Base-by-base conservation (phyloP, 805 yeast species). In the Starmerella geochares region DNA sequence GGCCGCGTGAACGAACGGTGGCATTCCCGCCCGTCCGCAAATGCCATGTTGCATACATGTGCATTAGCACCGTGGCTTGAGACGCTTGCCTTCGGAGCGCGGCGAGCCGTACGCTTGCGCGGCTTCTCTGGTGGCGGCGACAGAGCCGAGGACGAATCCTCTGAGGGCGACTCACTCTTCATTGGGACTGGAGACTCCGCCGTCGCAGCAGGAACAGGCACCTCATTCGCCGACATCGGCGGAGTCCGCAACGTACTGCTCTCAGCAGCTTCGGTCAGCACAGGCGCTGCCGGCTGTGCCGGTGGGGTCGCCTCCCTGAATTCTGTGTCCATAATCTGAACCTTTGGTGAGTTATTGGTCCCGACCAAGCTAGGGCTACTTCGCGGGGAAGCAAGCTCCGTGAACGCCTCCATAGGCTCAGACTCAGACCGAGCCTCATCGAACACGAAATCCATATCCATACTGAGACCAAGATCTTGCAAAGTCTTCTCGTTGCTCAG, bases 1-100 rank as follows among this genome's bases (percentile, higher is more conserved):
- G 96, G 94, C 62, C 98, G 77, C 16, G 96, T 86, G 62, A 90
- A 90, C 60, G 80, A 79, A 67, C 84, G 84, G 58, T 74, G 68
- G 66, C 95, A 86, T 21, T 78, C 76, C 54, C 70, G 62, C 16
- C 83, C 64, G 19, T 48, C 51, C n/a, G 54, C 44, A 35, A 54
- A 48, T 10, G 46, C 19, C 57, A 54, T 50, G 27, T 51, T 54
- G 48, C 60, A 58, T 13, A 53, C 49, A 43, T 58, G 58, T 5
- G 56, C 29, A n/a, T 49, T 50, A 16, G 42, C 13, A 21, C 16
- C 16, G 39, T 25, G 41, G 31, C 38, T 37, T 7, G 42, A 38
- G 24, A 16, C 47, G 24, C 28, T n/a, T 8, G 28, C 19, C 33
- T 21, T 41, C 20, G 33, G 42, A 17, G 29, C 40, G 3, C 47